Evolutionary conservation across 306 rosid species (phyloP).

Genomic region (Cucumis hystrix): DNA sequence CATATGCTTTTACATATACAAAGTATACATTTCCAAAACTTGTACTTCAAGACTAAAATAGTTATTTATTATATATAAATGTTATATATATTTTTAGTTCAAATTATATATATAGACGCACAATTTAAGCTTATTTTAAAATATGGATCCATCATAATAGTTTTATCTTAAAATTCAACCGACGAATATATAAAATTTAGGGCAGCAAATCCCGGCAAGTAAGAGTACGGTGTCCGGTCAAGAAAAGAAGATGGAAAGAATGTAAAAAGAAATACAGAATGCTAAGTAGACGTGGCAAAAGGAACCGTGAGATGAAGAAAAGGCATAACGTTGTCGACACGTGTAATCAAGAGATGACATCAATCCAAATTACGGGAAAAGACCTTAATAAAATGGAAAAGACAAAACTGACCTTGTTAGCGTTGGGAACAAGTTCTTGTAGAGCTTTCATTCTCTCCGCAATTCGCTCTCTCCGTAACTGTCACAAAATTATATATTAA

Average conservation of each 20-base stretch:
- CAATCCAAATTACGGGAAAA: not conserved
- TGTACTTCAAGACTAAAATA: too few relatives aligned
- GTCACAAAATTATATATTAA: not conserved
- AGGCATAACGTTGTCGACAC: not conserved
- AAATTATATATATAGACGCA: too few relatives aligned
- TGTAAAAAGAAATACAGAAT: too few relatives aligned
- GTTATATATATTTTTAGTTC: too few relatives aligned
- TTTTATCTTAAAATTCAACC: not conserved
- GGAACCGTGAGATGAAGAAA: not conserved
- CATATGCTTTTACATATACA: too few relatives aligned
- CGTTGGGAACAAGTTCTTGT: conserved; percentile 32
- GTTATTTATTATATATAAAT: too few relatives aligned
- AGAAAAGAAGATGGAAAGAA: not conserved
- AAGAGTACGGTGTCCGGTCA: not conserved
- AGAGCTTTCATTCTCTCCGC: conserved; percentile 32
- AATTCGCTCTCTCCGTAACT: conserved; percentile 37
- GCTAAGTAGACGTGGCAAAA: not conserved
- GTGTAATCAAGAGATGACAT: not conserved
- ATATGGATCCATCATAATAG: not conserved
- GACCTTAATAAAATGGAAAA: not conserved
- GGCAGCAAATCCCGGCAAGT: not conserved
- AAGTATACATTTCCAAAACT: too few relatives aligned
- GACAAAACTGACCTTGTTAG: conserved; percentile 17
- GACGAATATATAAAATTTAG: not conserved
- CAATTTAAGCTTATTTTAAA: not conserved